A percentile compares a stretch with the other conserved stretches of the same genome.
These are phyloP conservation scores for Geosmithia flava DNA, from an alignment of 2,329 filamentous ascomycete species.

Conservation along the genomic window DNA sequence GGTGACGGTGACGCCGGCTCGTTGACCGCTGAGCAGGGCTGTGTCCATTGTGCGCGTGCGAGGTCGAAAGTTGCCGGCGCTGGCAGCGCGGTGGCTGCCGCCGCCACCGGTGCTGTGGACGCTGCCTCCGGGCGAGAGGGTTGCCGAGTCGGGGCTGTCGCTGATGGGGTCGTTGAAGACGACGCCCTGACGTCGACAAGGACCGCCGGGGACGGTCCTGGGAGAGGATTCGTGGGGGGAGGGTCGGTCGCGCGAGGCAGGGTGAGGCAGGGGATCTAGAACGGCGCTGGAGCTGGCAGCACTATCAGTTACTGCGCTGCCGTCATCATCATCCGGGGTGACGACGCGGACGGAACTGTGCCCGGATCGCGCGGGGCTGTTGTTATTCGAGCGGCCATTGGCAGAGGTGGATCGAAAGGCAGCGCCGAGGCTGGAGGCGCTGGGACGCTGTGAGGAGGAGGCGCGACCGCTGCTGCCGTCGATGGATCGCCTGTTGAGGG, in stretches of 20 bases:
- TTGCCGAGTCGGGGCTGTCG: conserved; percentile 28
- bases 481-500: neutral
- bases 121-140: conserved; percentile 28
- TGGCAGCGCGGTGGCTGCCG: conserved; percentile 9
- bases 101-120: conserved; percentile 5
- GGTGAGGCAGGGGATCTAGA: no score
- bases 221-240: conserved; percentile 20
- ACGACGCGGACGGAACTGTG: conserved; percentile 45
- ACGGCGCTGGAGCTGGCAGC: conserved; percentile 5
- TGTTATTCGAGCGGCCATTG: neutral
- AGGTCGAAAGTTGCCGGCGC: conserved; percentile 28
- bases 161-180: conserved; percentile 45
- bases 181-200: conserved; percentile 41
- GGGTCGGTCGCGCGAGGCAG: conserved; percentile 10
- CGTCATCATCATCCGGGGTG: conserved; percentile 45
- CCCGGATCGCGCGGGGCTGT: neutral
- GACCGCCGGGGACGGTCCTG: conserved; percentile 16
- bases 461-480: neutral
- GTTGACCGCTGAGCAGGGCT: conserved; percentile 32
- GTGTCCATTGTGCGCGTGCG: conserved; percentile 48
- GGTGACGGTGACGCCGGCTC: conserved; percentile 15
- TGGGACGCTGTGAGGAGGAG: neutral
- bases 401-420: conserved; percentile 14
- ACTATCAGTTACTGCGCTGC: conserved; percentile 5
- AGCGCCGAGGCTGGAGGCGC: conserved; percentile 17